A percentile compares a stretch with the other conserved stretches of the same genome.
Conservation (phyloP, 2,329 filamentous ascomycete genomes). For the Venturia effusa region DNA sequence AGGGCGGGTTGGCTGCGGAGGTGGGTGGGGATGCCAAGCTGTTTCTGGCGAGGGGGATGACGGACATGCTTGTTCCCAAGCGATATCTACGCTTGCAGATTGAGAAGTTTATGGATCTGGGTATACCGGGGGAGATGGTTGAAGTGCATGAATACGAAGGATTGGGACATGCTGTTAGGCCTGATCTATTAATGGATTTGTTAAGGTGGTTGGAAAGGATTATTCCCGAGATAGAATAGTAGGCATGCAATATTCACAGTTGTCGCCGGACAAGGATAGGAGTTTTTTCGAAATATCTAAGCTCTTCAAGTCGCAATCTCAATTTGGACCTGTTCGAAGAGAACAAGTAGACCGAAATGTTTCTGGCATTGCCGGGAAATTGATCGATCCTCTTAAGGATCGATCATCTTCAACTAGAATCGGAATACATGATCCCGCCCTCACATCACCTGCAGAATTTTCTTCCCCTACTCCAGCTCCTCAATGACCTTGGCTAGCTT, state of each 20-base stretch:
- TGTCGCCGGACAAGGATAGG: no score
- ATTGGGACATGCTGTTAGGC: slow-evolving; percentile 33
- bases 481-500: slow-evolving; percentile 36
- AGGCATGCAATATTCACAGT: no score
- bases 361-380: no score
- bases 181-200: slow-evolving; percentile 35
- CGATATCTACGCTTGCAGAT: slow-evolving; percentile 31
- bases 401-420: no score
- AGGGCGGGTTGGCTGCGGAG: slow-evolving; percentile 22
- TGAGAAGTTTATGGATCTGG: slow-evolving; percentile 29
- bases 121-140: slow-evolving; percentile 27
- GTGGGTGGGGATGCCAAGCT: slow-evolving; percentile 27
- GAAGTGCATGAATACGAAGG: slow-evolving; percentile 38
- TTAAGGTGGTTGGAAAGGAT: slow-evolving; percentile 31
- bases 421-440: no score
- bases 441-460: no score
- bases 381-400: no score
- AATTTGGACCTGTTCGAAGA: no score
- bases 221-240: slow-evolving; percentile 27
- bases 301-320: no score
- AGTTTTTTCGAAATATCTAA: no score
- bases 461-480: slow-evolving; percentile 31
- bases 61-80: slow-evolving; percentile 37
- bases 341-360: no score
- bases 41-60: slow-evolving; percentile 37